Conservation (phyloP, 192 early-diverging fungal genomes). For the Backusella liffmaniae region DNA sequence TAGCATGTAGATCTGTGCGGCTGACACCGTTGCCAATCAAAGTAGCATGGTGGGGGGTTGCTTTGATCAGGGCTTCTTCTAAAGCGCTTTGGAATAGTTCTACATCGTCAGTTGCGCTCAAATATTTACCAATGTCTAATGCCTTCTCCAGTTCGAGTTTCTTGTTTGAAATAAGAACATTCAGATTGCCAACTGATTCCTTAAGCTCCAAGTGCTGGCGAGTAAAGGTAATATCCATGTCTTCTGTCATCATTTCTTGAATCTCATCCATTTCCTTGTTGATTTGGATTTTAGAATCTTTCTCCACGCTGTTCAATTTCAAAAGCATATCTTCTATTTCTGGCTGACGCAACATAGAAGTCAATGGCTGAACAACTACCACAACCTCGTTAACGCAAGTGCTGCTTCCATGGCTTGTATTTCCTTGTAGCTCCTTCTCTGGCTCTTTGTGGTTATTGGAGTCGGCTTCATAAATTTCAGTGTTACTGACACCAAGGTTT, state of each 20-base stretch:
- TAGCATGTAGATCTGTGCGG: constrained; percentile 36
- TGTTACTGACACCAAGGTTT: neutral
- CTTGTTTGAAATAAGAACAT: constrained; percentile 29
- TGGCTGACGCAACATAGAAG: constrained; percentile 11
- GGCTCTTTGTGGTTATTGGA: neutral
- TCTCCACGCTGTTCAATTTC: constrained; percentile 5
- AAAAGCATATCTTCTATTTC: constrained; percentile 14
- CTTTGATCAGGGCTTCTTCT: constrained; percentile 33
- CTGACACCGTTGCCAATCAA: constrained; percentile 25
- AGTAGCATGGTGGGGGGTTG: constrained; percentile 16
- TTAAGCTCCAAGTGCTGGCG: constrained; percentile 36
- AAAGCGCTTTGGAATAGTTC: constrained; percentile 37
- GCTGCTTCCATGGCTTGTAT: neutral
- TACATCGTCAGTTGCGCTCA: constrained; percentile 34
- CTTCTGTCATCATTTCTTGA: constrained; percentile 4
- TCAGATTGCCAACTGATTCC: constrained; percentile 22
- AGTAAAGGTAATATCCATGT: constrained; percentile 23
- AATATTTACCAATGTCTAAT: constrained; percentile 28
- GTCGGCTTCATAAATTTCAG: neutral
- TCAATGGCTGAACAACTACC: neutral
- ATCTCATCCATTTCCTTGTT: neutral
- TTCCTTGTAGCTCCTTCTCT: neutral
- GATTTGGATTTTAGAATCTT: constrained; percentile 5
- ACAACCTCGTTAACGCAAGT: neutral
- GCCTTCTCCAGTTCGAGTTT: constrained; percentile 29